Conservation (phyloP, 495 filamentous ascomycete genomes). For the Neurospora sublineolata region DNA sequence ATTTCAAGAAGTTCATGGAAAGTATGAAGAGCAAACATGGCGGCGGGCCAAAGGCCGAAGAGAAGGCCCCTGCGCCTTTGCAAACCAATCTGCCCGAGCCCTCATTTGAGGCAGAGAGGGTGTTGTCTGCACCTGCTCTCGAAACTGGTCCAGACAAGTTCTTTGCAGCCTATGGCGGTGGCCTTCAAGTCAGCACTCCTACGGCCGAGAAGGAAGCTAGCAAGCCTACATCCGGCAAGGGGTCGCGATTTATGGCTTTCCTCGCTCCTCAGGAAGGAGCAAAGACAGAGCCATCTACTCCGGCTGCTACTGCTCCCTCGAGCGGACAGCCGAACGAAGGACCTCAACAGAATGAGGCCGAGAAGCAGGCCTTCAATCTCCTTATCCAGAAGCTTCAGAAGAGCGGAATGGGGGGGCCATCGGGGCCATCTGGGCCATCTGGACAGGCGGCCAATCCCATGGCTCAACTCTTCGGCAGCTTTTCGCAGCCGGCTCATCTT, state of each 20-base stretch:
- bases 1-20: constrained; percentile 94
- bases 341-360: constrained; percentile 47
- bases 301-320: constrained; percentile 16
- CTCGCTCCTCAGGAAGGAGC: constrained; percentile 54
- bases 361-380: constrained; percentile 82
- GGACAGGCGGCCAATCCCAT: constrained; percentile 9
- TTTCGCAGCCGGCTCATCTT: constrained; percentile 22
- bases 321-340: not conserved
- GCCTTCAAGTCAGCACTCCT: constrained; percentile 23
- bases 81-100: constrained; percentile 17
- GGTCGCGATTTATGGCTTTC: constrained; percentile 76
- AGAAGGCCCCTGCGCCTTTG: constrained; percentile 33
- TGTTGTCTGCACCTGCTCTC: constrained; percentile 43
- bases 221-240: constrained; percentile 40
- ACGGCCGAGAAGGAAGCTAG: constrained; percentile 30
- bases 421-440: not conserved
- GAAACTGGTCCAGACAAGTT: constrained; percentile 69
- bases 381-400: constrained; percentile 70
- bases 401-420: constrained; percentile 17
- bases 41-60: constrained; percentile 28
- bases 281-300: constrained; percentile 40
- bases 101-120: constrained; percentile 35
- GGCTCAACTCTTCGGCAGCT: constrained; percentile 9
- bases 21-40: constrained; percentile 56
- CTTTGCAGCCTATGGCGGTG: constrained; percentile 54